Evolutionary conservation across 129 eudicot genomes (phyloP).

Genomic region (Dittrichia graveolens): DNA sequence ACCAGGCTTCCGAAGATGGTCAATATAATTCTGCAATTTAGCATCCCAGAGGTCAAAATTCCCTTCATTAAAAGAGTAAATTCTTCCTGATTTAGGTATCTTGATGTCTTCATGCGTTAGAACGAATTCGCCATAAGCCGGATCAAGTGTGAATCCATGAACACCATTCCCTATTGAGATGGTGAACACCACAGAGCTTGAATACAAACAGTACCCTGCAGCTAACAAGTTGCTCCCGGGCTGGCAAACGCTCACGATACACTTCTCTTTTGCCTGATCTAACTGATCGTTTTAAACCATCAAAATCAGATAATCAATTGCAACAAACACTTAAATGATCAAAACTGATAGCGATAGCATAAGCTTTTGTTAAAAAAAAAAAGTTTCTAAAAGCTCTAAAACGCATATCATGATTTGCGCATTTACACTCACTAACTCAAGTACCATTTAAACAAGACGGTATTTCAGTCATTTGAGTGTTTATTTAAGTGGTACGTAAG

Average conservation of each 20-base stretch:
- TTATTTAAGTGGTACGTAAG: no score
- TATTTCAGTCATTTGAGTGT: no score
- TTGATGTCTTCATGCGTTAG: constrained; percentile 76
- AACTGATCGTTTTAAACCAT: constrained; percentile 37
- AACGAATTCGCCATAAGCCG: constrained; percentile 85
- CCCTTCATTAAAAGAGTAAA: constrained; percentile 93
- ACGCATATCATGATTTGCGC: no score
- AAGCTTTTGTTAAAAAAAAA: no score
- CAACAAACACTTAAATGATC: no score
- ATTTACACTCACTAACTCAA: no score
- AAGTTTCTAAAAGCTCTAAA: no score
- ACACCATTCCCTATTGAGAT: constrained; percentile 84
- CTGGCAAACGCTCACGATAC: constrained; percentile 84
- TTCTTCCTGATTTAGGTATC: constrained; percentile 77
- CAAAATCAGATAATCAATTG: neutral
- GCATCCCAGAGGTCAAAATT: constrained; percentile 76
- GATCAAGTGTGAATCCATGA: constrained; percentile 74
- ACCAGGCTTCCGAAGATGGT: constrained; percentile 71
- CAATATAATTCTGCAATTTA: constrained; percentile 70
- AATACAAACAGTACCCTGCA: constrained; percentile 92
- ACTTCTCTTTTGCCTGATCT: constrained; percentile 66
- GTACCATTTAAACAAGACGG: no score
- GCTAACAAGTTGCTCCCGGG: constrained; percentile 90
- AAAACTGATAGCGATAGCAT: no score
- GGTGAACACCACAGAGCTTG: constrained; percentile 84